A percentile compares a stretch with the other conserved stretches of the same genome.
These are phyloP conservation scores for Anthracocystis setariae DNA, from an alignment of 1,284 basidiomycete genomes.

Conservation along the genomic window DNA sequence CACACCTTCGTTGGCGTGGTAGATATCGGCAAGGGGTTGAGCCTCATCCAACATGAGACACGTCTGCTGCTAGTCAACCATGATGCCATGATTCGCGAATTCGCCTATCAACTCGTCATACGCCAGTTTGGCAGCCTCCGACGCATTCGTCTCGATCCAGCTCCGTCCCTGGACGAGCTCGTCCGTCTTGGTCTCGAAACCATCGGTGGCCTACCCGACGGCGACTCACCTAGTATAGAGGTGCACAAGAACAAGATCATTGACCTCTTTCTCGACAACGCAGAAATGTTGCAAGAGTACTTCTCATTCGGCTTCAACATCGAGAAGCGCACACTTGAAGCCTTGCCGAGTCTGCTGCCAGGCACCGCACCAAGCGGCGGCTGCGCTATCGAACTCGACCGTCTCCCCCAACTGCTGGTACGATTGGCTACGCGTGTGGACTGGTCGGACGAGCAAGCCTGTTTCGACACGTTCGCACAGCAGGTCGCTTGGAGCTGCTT, in stretches of 20 bases:
- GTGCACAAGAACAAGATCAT: slow-evolving; percentile 55
- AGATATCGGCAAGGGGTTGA: slow-evolving; percentile 78
- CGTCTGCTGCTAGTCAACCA: slow-evolving; percentile 91
- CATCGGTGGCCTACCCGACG: slow-evolving; percentile 71
- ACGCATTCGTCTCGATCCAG: slow-evolving; percentile 81
- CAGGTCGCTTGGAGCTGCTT: slow-evolving; percentile 74
- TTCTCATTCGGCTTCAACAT: slow-evolving; percentile 76
- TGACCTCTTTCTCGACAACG: slow-evolving; percentile 69
- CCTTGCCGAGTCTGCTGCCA: slow-evolving; percentile 81
- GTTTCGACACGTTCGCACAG: slow-evolving; percentile 84
- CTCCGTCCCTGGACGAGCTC: slow-evolving; percentile 78
- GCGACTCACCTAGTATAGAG: slow-evolving; percentile 67
- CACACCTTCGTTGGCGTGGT: slow-evolving; percentile 95
- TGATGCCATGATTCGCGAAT: slow-evolving; percentile 75
- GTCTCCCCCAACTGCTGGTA: slow-evolving; percentile 56
- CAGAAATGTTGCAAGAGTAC: slow-evolving; percentile 92
- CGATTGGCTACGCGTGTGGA: slow-evolving; percentile 75
- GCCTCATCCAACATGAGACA: slow-evolving; percentile 87
- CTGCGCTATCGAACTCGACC: slow-evolving; percentile 78
- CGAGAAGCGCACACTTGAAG: slow-evolving; percentile 75
- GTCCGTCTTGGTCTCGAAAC: slow-evolving; percentile 81
- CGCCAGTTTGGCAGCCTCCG: slow-evolving; percentile 88
- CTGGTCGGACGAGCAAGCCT: slow-evolving; percentile 85
- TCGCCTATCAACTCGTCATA: slow-evolving; percentile 93
- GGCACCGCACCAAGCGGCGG: slow-evolving; percentile 80